These are phyloP conservation scores for Carex parvula DNA, from an alignment of 176 grass and related monocot species.

Conservation along the genomic window DNA sequence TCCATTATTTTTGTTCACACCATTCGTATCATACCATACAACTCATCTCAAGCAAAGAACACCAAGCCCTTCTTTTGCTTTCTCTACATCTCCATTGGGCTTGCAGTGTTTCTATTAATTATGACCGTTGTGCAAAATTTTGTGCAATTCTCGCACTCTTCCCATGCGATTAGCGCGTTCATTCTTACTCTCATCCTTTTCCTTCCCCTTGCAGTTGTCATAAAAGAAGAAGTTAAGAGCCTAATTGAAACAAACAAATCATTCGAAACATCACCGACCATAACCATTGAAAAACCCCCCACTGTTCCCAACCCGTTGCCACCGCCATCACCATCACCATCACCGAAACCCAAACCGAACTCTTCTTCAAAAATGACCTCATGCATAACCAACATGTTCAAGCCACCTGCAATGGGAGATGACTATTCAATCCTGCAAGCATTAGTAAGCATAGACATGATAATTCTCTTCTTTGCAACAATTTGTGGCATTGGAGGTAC, in stretches of 20 bases:
- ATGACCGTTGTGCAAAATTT: constrained; percentile 47
- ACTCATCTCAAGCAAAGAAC: constrained; percentile 13
- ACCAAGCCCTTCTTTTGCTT: constrained; percentile 66
- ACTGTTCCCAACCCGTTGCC: background rate
- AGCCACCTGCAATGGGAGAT: constrained; percentile 44
- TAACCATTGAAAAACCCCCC: constrained; percentile 28
- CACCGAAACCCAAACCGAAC: background rate
- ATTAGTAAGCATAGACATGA: constrained; percentile 61
- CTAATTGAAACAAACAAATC: constrained; percentile 33
- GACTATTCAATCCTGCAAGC: constrained; percentile 75
- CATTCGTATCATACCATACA: constrained; percentile 51
- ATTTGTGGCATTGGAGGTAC: constrained; percentile 80
- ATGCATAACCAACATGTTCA: constrained; percentile 37
- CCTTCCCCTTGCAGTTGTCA: constrained; percentile 60
- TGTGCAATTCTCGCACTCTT: constrained; percentile 30
- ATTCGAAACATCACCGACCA: constrained; percentile 22
- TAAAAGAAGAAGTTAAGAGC: constrained; percentile 60
- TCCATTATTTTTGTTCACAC: constrained; percentile 72
- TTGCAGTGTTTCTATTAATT: constrained; percentile 51
- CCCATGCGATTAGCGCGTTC: constrained; percentile 29
- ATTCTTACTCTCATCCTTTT: constrained; percentile 49
- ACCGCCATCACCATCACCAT: background rate
- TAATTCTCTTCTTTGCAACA: constrained; percentile 53
- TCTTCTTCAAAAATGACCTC: background rate
- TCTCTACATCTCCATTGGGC: constrained; percentile 73